Percentiles rank a stretch among this genome's conserved stretches.
phyloP scores from a whole-genome alignment of 768 basidiomycete genomes.

The Lactarius sp. region DNA sequence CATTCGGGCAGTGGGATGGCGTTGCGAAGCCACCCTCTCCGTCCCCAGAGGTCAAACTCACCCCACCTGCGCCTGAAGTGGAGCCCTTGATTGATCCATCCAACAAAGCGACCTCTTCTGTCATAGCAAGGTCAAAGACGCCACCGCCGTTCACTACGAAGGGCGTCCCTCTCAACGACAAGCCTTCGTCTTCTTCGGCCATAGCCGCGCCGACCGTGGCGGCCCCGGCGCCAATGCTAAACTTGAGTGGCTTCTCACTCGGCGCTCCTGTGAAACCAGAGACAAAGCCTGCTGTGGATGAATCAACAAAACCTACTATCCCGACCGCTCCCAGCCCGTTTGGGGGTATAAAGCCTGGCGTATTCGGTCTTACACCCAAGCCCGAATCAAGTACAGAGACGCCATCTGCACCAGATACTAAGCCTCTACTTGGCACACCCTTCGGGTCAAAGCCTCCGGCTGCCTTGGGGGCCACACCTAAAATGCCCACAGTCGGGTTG shows the following conservation, averaged over 20 bases:
- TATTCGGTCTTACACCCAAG: conserved; percentile 9
- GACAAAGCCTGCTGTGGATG: background rate
- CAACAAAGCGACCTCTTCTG: conserved; percentile 24
- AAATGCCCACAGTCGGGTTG: conserved; percentile 14
- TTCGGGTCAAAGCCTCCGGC: background rate
- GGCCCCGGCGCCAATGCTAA: background rate
- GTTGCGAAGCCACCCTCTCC: background rate
- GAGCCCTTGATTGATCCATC: conserved; percentile 4
- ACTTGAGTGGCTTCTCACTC: conserved; percentile 1
- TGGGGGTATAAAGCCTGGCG: background rate
- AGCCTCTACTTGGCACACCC: background rate
- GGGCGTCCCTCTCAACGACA: background rate
- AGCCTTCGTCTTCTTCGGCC: background rate
- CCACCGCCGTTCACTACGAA: conserved; percentile 30
- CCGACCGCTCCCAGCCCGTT: background rate
- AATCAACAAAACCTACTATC: background rate
- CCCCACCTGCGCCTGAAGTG: conserved; percentile 3
- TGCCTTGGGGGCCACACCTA: background rate
- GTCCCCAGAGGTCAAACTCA: conserved; percentile 11
- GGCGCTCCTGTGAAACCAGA: background rate
- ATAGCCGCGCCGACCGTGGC: background rate
- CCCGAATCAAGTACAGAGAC: conserved; percentile 5
- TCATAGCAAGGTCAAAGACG: conserved; percentile 42
- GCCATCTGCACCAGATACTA: background rate
- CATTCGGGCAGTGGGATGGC: conserved; percentile 32